These are phyloP conservation scores for Xylariaceae sp. DNA, from an alignment of 2,329 filamentous ascomycete genomes.

Conservation along the genomic window DNA sequence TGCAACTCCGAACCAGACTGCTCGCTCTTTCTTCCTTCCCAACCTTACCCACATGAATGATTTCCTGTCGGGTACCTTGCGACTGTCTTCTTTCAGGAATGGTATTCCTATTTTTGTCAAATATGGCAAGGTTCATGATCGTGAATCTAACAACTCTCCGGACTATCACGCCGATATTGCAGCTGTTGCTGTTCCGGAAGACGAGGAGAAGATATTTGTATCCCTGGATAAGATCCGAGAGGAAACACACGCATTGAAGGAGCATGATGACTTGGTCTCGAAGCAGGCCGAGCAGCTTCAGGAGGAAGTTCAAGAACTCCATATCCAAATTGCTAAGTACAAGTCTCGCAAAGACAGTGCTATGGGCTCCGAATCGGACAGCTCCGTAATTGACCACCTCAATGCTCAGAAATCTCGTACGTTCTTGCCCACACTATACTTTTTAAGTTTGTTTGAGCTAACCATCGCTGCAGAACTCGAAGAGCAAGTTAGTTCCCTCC, in stretches of 20 bases:
- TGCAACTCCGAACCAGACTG: slow-evolving; percentile 45
- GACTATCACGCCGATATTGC: slow-evolving; percentile 53
- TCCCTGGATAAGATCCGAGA: slow-evolving; percentile 65
- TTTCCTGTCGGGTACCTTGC: slow-evolving; percentile 58
- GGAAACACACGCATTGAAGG: slow-evolving; percentile 58
- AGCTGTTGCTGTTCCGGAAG: slow-evolving; percentile 52
- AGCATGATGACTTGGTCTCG: slow-evolving; percentile 59
- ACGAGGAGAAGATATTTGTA: slow-evolving; percentile 61
- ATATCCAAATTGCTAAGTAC: slow-evolving; percentile 50
- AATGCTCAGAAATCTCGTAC: slow-evolving; percentile 59
- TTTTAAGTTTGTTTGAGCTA: slow-evolving; percentile 13
- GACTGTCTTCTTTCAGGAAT: slow-evolving; percentile 54
- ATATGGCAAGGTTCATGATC: slow-evolving; percentile 54
- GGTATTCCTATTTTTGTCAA: slow-evolving; percentile 60
- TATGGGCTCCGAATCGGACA: slow-evolving; percentile 47
- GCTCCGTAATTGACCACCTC: slow-evolving; percentile 47
- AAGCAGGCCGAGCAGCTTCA: slow-evolving; percentile 57
- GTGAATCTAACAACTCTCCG: slow-evolving; percentile 38
- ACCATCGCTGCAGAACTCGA: slow-evolving; percentile 52
- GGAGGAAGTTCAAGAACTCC: slow-evolving; percentile 53
- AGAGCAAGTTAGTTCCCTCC: slow-evolving; percentile 60
- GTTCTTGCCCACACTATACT: slow-evolving; percentile 31
- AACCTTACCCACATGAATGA: slow-evolving; percentile 59
- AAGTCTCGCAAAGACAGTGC: slow-evolving; percentile 48
- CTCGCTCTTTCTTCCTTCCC: slow-evolving; percentile 57